Conservation (phyloP, 805 yeast species). For the Cyberlindnera mrakii region DNA sequence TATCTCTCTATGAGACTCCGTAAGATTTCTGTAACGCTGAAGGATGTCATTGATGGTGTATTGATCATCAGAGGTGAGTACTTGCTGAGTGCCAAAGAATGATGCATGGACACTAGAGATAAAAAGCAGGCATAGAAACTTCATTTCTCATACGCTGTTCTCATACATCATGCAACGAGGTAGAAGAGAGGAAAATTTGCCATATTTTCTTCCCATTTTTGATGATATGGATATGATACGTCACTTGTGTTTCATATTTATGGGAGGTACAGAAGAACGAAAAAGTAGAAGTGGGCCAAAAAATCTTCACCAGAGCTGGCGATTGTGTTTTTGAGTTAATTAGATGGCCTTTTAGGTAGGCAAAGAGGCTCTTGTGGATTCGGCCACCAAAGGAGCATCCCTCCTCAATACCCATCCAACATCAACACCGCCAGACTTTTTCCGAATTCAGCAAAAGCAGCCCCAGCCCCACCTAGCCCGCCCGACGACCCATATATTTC, state of each 20-base stretch:
- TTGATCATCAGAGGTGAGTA: not conserved
- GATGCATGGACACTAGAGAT: not conserved
- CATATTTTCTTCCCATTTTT: too few relatives aligned
- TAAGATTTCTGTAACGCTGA: constrained; percentile 11
- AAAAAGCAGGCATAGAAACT: not conserved
- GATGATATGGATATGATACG: not conserved
- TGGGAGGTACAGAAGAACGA: not conserved
- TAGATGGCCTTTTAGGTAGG: too few relatives aligned
- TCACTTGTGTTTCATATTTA: not conserved
- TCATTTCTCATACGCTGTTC: not conserved
- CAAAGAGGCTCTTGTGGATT: too few relatives aligned
- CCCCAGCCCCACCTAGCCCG: too few relatives aligned
- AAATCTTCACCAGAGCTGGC: not conserved
- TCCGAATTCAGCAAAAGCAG: too few relatives aligned
- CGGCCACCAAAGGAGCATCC: too few relatives aligned
- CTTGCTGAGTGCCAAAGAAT: not conserved
- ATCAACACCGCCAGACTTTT: too few relatives aligned
- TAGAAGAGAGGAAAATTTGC: too few relatives aligned
- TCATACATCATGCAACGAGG: too few relatives aligned
- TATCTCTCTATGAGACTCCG: constrained; percentile 7
- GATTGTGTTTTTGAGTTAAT: too few relatives aligned
- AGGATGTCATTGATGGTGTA: constrained; percentile 19
- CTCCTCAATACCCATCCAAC: too few relatives aligned
- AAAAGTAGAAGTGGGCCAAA: not conserved
- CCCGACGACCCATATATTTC: too few relatives aligned